Evolutionary conservation across 176 grass and related monocot genomes (phyloP).

Genomic region (Hyparrhenia diplandra): DNA sequence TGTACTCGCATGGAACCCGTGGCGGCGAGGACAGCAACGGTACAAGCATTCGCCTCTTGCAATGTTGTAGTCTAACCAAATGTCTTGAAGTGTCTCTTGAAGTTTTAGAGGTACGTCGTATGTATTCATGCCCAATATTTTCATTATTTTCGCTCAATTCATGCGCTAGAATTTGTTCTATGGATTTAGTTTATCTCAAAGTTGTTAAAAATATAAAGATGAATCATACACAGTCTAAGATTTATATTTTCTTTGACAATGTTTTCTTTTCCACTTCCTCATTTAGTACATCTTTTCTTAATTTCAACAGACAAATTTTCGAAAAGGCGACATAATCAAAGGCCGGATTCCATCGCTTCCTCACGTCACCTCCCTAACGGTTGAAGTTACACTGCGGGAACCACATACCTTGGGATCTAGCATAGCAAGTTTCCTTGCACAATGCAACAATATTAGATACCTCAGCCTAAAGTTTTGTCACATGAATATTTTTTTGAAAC

Average conservation of each 20-base stretch:
- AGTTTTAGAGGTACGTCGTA: background rate
- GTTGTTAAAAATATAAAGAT: background rate
- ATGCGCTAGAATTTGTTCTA: background rate
- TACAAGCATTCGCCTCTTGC: background rate
- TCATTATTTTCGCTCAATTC: background rate
- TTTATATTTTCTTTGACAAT: background rate
- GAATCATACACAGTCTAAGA: too few species aligned
- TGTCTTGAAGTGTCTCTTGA: background rate
- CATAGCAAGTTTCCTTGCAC: background rate
- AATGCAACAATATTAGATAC: background rate
- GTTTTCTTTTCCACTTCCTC: background rate
- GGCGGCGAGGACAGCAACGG: background rate
- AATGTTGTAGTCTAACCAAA: background rate
- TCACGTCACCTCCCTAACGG: background rate
- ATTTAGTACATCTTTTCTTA: background rate
- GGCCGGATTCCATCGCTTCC: background rate
- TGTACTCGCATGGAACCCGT: background rate
- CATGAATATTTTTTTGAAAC: too few species aligned
- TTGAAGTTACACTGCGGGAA: background rate
- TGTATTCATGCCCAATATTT: too few species aligned
- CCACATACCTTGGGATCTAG: background rate
- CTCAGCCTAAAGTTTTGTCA: background rate
- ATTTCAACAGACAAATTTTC: rapidly evolving
- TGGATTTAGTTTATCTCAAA: background rate
- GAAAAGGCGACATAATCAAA: background rate